Conservation (phyloP, 305 asterid species). For the Solanum hybrid region DNA sequence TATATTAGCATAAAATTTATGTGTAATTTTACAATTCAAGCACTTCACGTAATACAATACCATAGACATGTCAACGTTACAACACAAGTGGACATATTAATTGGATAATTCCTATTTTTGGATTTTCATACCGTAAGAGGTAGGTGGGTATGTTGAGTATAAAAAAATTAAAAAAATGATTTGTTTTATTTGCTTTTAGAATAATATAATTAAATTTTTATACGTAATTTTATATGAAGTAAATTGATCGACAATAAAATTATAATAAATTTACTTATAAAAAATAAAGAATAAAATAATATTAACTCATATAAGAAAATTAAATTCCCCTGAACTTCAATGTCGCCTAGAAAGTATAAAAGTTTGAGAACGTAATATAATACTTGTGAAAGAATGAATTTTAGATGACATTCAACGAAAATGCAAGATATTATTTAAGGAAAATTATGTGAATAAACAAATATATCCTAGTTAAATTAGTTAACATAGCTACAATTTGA, state of each 20-base stretch:
- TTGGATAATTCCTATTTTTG: neutral
- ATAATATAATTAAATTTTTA: no score
- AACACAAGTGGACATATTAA: neutral
- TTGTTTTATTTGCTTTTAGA: neutral
- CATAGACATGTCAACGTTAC: neutral
- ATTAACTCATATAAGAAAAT: neutral
- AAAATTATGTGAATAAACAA: neutral
- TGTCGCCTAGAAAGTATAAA: neutral
- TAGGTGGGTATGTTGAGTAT: neutral
- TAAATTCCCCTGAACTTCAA: neutral
- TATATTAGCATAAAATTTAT: neutral
- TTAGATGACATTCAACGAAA: neutral
- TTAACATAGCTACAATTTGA: no score
- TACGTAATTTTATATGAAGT: neutral
- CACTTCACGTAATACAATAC: neutral
- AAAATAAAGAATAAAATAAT: neutral
- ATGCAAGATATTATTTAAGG: neutral
- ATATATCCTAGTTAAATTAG: neutral
- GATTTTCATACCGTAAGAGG: neutral
- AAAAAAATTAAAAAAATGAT: neutral
- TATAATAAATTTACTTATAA: neutral
- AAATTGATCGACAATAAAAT: neutral
- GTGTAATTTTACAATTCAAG: neutral
- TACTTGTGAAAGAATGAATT: neutral
- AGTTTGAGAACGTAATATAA: neutral